Evolutionary conservation across 371 early-diverging fungal species (phyloP), one percentile per base, ranked within the genome.

Genomic region (Dentiscutata heterogama): DNA sequence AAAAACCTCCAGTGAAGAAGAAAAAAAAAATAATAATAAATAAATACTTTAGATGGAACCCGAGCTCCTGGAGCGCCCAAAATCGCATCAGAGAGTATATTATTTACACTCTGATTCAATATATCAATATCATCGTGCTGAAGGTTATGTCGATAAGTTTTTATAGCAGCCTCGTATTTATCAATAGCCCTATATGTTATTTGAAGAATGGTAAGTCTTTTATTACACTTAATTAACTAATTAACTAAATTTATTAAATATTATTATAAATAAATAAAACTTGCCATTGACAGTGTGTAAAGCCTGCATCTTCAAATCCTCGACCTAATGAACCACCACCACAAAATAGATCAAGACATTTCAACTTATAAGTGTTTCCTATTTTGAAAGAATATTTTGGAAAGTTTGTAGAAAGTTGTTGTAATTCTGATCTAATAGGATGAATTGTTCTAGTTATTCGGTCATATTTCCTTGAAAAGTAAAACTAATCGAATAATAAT

Each of bases 241-340:
- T n/a, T n/a, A n/a, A n/a, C n/a, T n/a, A n/a, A n/a, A n/a, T n/a
- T n/a, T n/a, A n/a, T n/a, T 13, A 29, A 35, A 35, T 53, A 46
- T 71, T 11, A 20, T 22, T 10, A 10, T 2, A 27, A 74, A 29
- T 22, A 81, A 63, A 31, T 35, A 22, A 64, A 42, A 56, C 31
- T 68, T 83, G 82, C 85, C 86, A 85, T 54, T 73, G 39, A 74
- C 82, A 83, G 10, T 82, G 70, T 11, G 74, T 78, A 35, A 84
- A 39, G 14, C 86, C 84, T 3, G 84, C 25, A 54, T 84, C 84
- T 54, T 82, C 82, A 25, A 85, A 27, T 46, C 85, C 85, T 22
- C 78, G 70, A 7, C 84, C 84, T 3, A 85, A 78, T 22, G 78
- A 84, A 42, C 86, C 86, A 58, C 82, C 77, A 10, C 86, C 86